Evolutionary conservation across 1,139 yeast species (phyloP), one percentile per base, ranked within the genome.

Genomic region (Candida mesenterica): DNA sequence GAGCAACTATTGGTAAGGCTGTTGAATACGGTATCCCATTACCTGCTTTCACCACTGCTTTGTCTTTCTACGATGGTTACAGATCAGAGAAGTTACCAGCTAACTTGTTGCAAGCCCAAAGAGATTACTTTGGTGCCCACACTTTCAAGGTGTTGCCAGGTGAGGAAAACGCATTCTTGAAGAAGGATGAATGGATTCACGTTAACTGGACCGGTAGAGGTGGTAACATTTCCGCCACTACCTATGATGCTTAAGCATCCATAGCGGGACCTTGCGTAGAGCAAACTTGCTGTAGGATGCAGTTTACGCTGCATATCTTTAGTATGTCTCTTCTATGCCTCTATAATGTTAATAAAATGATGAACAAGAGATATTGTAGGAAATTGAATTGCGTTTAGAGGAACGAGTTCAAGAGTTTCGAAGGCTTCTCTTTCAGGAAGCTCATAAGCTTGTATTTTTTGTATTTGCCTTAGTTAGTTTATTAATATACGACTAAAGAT

Each of bases 121-220:
- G 98, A 77, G 98, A 92, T 69, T 92, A 90, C 87, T 92, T 92
- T 59, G 98, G 98, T 72, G 98, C 98, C 51, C 98, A 92, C 81
- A 92, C 98, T 61, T 92, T 92, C 88, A 79, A 81, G 68, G 95
- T 92, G 49, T 75, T 88, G 62, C 95, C 95, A 55, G 95, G 94
- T 68, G 68, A 60, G 57, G 96, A 87, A 55, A 75, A 78, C 59
- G 86, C 72, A 41, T 69, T 69, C 61, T 77, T 85, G 67, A 90
- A 92, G 73, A 79, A 73, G 55, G 94, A 77, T 59, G 71, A 80
- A 55, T 82, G 85, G 75, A 83, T 90, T 68, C 98, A 92, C 75
- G 76, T 90, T 62, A 90, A 92, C 94, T 92, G 98, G 98, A 92
- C 98, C 49, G 98, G 98, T 66, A 83, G 82, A 61, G 98, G 97